A percentile compares a stretch with the other conserved stretches of the same genome.
Conservation (phyloP, 1,139 yeast species). For the Hansenula sp. region DNA sequence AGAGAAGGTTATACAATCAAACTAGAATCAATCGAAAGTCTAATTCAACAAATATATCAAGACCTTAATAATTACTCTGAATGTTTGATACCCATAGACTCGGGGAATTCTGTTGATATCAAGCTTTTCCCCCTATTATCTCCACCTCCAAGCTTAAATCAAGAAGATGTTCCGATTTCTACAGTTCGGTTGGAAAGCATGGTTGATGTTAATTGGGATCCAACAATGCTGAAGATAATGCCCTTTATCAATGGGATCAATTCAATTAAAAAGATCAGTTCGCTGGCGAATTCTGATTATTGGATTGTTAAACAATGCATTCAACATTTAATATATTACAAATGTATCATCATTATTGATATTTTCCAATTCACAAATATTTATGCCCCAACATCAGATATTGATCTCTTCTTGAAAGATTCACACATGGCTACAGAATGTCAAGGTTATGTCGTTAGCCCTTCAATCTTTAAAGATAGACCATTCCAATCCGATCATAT, state of each 20-base stretch:
- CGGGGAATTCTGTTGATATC: conserved; percentile 86
- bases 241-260: conserved; percentile 89
- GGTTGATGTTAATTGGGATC: conserved; percentile 94
- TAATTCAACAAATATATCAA: conserved; percentile 85
- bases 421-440: conserved; percentile 76
- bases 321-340: conserved; percentile 87
- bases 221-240: conserved; percentile 84
- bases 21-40: conserved; percentile 65
- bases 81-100: conserved; percentile 90
- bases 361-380: conserved; percentile 85
- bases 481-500: conserved; percentile 20
- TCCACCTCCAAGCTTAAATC: conserved; percentile 63
- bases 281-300: conserved; percentile 78
- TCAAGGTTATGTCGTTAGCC: conserved; percentile 68
- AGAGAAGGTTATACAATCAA: conserved; percentile 32
- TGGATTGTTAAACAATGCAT: conserved; percentile 79
- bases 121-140: conserved; percentile 85
- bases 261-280: conserved; percentile 73
- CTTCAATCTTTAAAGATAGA: conserved; percentile 20
- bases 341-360: conserved; percentile 78
- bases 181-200: conserved; percentile 68
- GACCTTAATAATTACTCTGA: conserved; percentile 94
- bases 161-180: conserved; percentile 81
- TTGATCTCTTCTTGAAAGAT: conserved; percentile 63
- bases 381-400: conserved; percentile 83